Evolutionary conservation across 2,329 filamentous ascomycete genomes (phyloP), one percentile per base, ranked within the genome.

Genomic region (Colletotrichum sp.): DNA sequence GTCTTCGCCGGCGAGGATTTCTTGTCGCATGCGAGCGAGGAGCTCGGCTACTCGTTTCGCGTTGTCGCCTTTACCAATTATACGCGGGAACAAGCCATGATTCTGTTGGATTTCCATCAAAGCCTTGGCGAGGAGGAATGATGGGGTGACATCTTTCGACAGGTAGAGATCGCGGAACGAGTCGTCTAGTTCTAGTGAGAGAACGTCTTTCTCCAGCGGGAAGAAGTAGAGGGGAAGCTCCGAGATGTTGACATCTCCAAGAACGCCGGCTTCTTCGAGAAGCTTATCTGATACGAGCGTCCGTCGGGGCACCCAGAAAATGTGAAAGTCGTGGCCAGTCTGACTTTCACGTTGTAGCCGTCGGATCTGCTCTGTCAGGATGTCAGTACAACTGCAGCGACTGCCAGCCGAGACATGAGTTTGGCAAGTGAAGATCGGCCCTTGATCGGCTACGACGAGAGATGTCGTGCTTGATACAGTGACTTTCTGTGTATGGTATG

Each of bases 1-100:
- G 79, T 95, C 93, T 82, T 98, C 96, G 24, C 94, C 94, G 61
- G 96, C 95, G 52, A 94, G 87, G 16, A 96, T 88, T 85, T 99
- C 97, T 82, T 96, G 96, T 78, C 96, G 93, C 95, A 98, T 98
- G 36, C 96, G 94, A 63, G 94, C 89, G 10, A 99, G 90, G 13
- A 98, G 89, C 82, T 99, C 96, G 60, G 96, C 94, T 4, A 99
- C 91, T 66, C 93, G 93, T 82, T 96, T 96, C 43, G 96, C 96
- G 83, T 98, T 96, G 80, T 99, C 96, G 24, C 97, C 97, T 85
- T 99, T 99, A 32, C 97, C 97, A 63, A 98, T 93, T 75, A 99
- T 97, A 16, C 96, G 92, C 30, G 97, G 98, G 79, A 99, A 99
- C 15, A 99, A 91, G 4, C 97, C 98, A 85, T 98, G 94, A 80